A percentile compares a stretch with the other conserved stretches of the same genome.
phyloP scores from a whole-genome alignment of 495 filamentous ascomycete species.

The Neurospora discreta region DNA sequence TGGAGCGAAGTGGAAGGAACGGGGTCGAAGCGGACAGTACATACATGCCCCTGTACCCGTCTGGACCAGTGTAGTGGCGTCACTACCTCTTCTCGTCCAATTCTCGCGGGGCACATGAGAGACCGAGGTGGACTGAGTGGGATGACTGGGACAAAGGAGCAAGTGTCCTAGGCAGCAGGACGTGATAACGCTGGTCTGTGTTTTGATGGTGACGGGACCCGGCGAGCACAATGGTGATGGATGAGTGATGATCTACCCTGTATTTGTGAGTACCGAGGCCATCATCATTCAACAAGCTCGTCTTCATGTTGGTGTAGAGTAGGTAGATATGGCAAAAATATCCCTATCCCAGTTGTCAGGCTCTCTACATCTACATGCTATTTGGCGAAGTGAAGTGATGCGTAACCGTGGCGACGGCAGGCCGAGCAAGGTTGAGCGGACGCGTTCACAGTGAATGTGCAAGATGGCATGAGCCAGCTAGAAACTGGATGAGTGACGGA shows the following conservation, averaged over 20 bases:
- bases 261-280: no score
- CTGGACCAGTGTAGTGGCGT: background rate
- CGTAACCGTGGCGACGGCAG: background rate
- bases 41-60: background rate
- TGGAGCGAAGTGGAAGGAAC: background rate
- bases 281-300: background rate
- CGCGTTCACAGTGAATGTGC: background rate
- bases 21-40: background rate
- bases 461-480: background rate
- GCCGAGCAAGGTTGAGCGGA: background rate
- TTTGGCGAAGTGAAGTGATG: background rate
- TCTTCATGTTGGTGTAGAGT: background rate
- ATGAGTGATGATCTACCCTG: no score
- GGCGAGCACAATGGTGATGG: background rate
- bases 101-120: background rate
- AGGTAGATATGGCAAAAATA: background rate
- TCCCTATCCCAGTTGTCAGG: fast-evolving
- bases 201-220: background rate
- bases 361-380: background rate
- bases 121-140: background rate
- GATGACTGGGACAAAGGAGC: background rate
- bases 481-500: background rate
- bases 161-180: background rate
- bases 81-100: background rate
- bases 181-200: background rate